Evolutionary conservation across 352 stramenopile species (phyloP).

Genomic region (Phytophthora hibernalis): DNA sequence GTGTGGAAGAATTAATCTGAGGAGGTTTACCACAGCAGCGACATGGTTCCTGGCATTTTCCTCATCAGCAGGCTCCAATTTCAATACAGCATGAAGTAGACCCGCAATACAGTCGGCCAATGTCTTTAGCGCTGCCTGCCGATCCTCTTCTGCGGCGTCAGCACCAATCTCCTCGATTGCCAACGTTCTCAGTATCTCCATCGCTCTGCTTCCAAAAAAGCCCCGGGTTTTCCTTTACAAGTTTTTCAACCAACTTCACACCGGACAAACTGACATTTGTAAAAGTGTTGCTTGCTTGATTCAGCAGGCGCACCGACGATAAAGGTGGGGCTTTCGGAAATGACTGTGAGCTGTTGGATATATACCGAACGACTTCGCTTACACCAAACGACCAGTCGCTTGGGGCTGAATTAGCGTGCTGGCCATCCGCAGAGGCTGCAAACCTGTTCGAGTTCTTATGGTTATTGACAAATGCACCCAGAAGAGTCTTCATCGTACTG

Average conservation of each 20-base stretch:
- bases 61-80: slow-evolving; percentile 31
- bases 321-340: slow-evolving; percentile 60
- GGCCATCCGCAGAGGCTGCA: slow-evolving; percentile 68
- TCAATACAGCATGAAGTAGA: slow-evolving; percentile 50
- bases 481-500: slow-evolving; percentile 46
- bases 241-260: slow-evolving; percentile 58
- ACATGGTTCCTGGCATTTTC: slow-evolving; percentile 22
- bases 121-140: slow-evolving; percentile 62
- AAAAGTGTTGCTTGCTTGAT: slow-evolving; percentile 52
- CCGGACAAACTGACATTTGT: slow-evolving; percentile 41
- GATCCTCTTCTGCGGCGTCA: slow-evolving; percentile 62
- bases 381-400: slow-evolving; percentile 84
- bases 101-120: slow-evolving; percentile 62
- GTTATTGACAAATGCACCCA: slow-evolving; percentile 62
- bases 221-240: slow-evolving; percentile 50
- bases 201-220: slow-evolving; percentile 40
- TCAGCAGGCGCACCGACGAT: slow-evolving; percentile 64
- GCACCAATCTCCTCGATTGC: slow-evolving; percentile 46
- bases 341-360: slow-evolving; percentile 50
- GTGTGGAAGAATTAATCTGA: slow-evolving; percentile 57
- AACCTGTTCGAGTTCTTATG: slow-evolving; percentile 71
- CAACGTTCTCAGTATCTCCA: slow-evolving; percentile 40
- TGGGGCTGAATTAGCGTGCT: slow-evolving; percentile 69
- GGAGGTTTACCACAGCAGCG: slow-evolving; percentile 35
- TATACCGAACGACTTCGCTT: slow-evolving; percentile 61